Evolutionary conservation across 495 filamentous ascomycete species (phyloP), one percentile per base, ranked within the genome.

Genomic region (Parathielavia hyrcaniae): DNA sequence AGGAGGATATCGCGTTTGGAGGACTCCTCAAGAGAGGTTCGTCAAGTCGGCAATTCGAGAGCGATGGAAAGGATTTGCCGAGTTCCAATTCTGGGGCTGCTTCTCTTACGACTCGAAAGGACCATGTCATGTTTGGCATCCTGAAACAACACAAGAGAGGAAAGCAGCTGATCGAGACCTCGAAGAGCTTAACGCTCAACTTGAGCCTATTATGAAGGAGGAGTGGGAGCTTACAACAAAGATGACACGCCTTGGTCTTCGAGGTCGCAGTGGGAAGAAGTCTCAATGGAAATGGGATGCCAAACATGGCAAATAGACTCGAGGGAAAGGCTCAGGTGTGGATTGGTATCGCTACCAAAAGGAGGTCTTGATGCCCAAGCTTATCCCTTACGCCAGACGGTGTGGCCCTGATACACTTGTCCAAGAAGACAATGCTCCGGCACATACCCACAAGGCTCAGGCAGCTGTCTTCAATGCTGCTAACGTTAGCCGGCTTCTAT

Each of bases 151-250:
- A n/a, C n/a, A n/a, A n/a, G n/a, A n/a, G n/a, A n/a, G n/a, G n/a
- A n/a, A n/a, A n/a, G n/a, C n/a, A n/a, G n/a, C n/a, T n/a, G n/a
- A n/a, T n/a, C n/a, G n/a, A n/a, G n/a, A n/a, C n/a, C n/a, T n/a
- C n/a, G n/a, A 55, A 32, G 22, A 58, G 43, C 30, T 48, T 9
- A 68, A 68, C 39, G 26, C n/a, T 9, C 16, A 55, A 35, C 48
- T 67, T 23, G 41, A 69, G 46, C 58, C 50, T 2, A 46, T 48
- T 12, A 8, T 32, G 1, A 23, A 45, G n/a, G 23, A 39, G 13
- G 30, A 56, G 23, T 67, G n/a, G 58, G 62, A 67, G 56, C 19
- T 64, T 45, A 23, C 43, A 14, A 59, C 45, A 20, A 60, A 30
- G 23, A 54, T 54, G 13, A 64, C 59, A 43, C 6, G 50, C 3